Base-by-base conservation (phyloP, 2,329 filamentous ascomycete genomes). In the Pseudodiploospora longispora region DNA sequence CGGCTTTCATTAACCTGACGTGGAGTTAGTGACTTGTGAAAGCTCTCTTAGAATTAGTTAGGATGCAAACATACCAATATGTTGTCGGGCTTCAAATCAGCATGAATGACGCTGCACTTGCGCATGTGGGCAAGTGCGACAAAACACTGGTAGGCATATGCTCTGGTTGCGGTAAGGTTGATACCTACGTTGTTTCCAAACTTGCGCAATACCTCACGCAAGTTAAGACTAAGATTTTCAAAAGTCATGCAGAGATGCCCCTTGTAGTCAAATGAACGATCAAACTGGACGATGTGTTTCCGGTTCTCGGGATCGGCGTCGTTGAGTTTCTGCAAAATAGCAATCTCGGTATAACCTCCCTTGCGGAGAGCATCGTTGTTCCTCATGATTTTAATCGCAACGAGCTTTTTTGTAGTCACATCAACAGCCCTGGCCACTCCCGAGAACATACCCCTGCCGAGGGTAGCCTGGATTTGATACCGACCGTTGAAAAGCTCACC, bases 11-110 rank as follows among this genome's bases (percentile, higher is more conserved):
- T 93, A 53, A 91, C 77, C 76, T 80, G 6, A 4, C 9, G 28
- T 8, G 27, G 30, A 30, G 30, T 31, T 32, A 27, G 5, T 19
- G 29, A 31, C 9, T 40, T 29, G 19, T 19, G 30, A 3, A 4
- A 28, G n/a, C 8, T 19, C 10, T 8, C 19, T 34, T 6, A n/a
- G 2, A 37, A 19, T 7, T 6, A 27, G 6, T 10, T 29, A 27
- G 29, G 38, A 28, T 32, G 42, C 36, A 6, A 35, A 32, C 72
- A 55, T 62, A 83, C 89, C 57, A 98, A 70, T 46, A 98, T 91
- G 57, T 98, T 98, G 76, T 98, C 93, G 6, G 93, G 93, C 66
- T 98, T 98, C 55, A 98, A 66, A 72, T 98, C 93, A 10, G 91
- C 90, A 62, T 98, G 93, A 42, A 98, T 78, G 60, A 98, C 87